Conservation (phyloP, 1,284 basidiomycete species). For the Sutorius eximius region DNA sequence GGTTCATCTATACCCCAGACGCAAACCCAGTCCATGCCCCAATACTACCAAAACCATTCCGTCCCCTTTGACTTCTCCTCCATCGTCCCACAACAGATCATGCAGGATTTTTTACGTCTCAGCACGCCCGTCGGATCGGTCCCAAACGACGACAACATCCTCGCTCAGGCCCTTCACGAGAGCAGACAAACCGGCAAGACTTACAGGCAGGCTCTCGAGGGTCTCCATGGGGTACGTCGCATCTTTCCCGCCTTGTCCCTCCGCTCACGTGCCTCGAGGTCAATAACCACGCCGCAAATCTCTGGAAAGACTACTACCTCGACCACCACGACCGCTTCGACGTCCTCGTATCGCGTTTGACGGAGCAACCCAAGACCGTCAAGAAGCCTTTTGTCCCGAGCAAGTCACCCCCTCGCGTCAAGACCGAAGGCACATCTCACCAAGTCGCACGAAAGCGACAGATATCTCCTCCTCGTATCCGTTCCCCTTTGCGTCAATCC, state of each 20-base stretch:
- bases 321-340: slow-evolving; percentile 62
- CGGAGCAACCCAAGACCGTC: slow-evolving; percentile 38
- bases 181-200: slow-evolving; percentile 37
- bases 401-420: slow-evolving; percentile 21
- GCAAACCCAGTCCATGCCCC: slow-evolving; percentile 19
- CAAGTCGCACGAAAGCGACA: slow-evolving; percentile 33
- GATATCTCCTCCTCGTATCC: slow-evolving; percentile 14
- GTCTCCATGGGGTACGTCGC: slow-evolving; percentile 41
- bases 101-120: slow-evolving; percentile 54
- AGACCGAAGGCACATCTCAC: slow-evolving; percentile 13
- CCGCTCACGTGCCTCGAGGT: slow-evolving; percentile 35
- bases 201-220: slow-evolving; percentile 44
- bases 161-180: slow-evolving; percentile 46
- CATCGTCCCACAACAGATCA: slow-evolving; percentile 47
- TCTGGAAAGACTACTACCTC: slow-evolving; percentile 75
- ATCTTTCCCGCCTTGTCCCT: background rate
- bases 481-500: slow-evolving; percentile 5
- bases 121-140: slow-evolving; percentile 53
- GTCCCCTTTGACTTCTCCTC: slow-evolving; percentile 31
- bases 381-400: slow-evolving; percentile 48
- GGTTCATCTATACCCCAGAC: slow-evolving; percentile 18
- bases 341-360: slow-evolving; percentile 40
- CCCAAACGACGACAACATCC: slow-evolving; percentile 50
- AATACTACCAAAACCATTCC: slow-evolving; percentile 22
- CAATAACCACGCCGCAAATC: slow-evolving; percentile 44